Evolutionary conservation across 257 asterid genomes (phyloP).

Genomic region (Scutellaria minor): DNA sequence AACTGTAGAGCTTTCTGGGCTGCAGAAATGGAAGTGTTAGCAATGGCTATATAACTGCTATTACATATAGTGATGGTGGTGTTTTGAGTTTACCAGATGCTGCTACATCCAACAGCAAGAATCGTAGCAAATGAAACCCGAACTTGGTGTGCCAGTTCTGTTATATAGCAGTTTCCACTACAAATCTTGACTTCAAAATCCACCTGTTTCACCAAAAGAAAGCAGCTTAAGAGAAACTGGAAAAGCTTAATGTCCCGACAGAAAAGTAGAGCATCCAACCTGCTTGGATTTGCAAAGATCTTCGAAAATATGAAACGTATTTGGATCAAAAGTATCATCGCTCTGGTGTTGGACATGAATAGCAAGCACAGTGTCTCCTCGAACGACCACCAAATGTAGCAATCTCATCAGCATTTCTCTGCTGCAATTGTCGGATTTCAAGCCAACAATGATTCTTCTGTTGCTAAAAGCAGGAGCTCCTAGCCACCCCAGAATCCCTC

Average conservation of each 20-base stretch:
- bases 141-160: conserved; percentile 69
- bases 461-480: conserved; percentile 42
- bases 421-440: conserved; percentile 69
- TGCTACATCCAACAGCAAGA: conserved; percentile 55
- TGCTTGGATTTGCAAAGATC: conserved; percentile 55
- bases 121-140: conserved; percentile 62
- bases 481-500: conserved; percentile 47
- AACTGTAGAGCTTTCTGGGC: conserved; percentile 47
- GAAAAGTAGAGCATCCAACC: conserved; percentile 33
- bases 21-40: conserved; percentile 39
- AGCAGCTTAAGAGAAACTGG: conserved; percentile 1
- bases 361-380: conserved; percentile 66
- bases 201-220: conserved; percentile 49
- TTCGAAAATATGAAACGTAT: conserved; percentile 55
- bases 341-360: conserved; percentile 66
- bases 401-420: conserved; percentile 74
- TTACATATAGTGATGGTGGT: neutral
- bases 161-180: conserved; percentile 54
- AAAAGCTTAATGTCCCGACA: too few relatives aligned
- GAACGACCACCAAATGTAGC: conserved; percentile 43
- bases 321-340: conserved; percentile 66
- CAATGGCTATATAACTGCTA: neutral
- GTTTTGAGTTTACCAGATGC: conserved; percentile 38
- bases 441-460: conserved; percentile 62
- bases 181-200: conserved; percentile 79